Evolutionary conservation across 1,284 basidiomycete genomes (phyloP).

Genomic region (Trametes pubescens): DNA sequence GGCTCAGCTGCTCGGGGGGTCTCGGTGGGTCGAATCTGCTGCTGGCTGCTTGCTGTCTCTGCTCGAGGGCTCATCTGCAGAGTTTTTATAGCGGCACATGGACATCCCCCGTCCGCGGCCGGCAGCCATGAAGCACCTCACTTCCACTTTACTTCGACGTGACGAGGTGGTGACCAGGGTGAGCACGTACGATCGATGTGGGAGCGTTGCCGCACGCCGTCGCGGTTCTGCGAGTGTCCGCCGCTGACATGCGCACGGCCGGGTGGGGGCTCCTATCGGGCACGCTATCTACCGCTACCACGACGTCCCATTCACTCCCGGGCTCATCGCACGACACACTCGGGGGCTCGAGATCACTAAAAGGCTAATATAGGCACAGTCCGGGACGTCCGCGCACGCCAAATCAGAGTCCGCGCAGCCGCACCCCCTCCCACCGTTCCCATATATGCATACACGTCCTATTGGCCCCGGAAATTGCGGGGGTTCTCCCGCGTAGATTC

Average conservation of each 20-base stretch:
- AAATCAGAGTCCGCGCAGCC: slow-evolving; percentile 9
- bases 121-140: slow-evolving; percentile 10
- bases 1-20: neutral
- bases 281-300: slow-evolving; percentile 4
- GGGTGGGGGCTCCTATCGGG: slow-evolving; percentile 17
- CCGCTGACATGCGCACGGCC: neutral
- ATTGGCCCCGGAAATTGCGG: slow-evolving; percentile 2
- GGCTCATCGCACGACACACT: neutral
- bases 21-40: slow-evolving; percentile 5
- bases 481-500: slow-evolving; percentile 16
- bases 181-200: slow-evolving; percentile 23
- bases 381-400: slow-evolving; percentile 15
- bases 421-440: neutral
- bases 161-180: slow-evolving; percentile 12
- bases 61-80: slow-evolving; percentile 1
- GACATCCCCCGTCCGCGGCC: slow-evolving; percentile 14
- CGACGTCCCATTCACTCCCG: neutral
- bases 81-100: slow-evolving; percentile 21
- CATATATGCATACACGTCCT: neutral
- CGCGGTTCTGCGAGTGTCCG: slow-evolving; percentile 11
- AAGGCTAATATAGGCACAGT: slow-evolving; percentile 30
- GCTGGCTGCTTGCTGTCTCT: neutral
- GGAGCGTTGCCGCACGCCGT: slow-evolving; percentile 20
- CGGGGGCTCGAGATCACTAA: slow-evolving; percentile 14
- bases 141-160: slow-evolving; percentile 24